Evolutionary conservation across 2,329 filamentous ascomycete genomes (phyloP).

Genomic region (Penicillium psychrosexuale): DNA sequence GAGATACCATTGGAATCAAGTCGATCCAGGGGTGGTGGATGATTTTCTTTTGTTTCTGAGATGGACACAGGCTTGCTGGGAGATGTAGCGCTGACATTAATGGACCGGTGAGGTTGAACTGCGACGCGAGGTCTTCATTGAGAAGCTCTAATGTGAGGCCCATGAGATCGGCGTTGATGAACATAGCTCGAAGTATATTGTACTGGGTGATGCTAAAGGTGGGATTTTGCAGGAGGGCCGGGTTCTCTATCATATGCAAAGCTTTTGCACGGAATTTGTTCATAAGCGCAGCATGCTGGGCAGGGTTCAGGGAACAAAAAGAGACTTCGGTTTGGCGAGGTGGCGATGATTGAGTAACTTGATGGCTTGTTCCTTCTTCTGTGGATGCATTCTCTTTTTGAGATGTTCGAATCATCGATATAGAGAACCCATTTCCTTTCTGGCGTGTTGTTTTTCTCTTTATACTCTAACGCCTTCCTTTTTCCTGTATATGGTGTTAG

Average conservation of each 20-base stretch:
- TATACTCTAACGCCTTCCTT: constrained; percentile 11
- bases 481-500: constrained; percentile 5
- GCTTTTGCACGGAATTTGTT: background rate
- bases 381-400: background rate
- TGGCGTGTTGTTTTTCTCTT: background rate
- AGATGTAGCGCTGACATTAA: constrained; percentile 5
- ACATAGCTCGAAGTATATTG: constrained; percentile 13
- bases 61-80: constrained; percentile 19
- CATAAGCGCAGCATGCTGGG: background rate
- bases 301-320: too few relatives aligned
- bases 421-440: constrained; percentile 18
- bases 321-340: too few relatives aligned
- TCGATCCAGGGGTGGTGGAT: constrained; percentile 34
- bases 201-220: constrained; percentile 1
- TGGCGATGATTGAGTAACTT: background rate
- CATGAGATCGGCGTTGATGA: constrained; percentile 14
- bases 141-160: constrained; percentile 14
- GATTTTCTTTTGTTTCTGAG: constrained; percentile 11
- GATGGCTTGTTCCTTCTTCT: background rate
- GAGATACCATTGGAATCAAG: constrained; percentile 23
- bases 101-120: constrained; percentile 17
- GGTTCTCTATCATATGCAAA: background rate
- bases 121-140: constrained; percentile 17
- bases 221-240: background rate
- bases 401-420: constrained; percentile 1